phyloP scores from a whole-genome alignment of 345 rosid species.

The Corymbia maculata region DNA sequence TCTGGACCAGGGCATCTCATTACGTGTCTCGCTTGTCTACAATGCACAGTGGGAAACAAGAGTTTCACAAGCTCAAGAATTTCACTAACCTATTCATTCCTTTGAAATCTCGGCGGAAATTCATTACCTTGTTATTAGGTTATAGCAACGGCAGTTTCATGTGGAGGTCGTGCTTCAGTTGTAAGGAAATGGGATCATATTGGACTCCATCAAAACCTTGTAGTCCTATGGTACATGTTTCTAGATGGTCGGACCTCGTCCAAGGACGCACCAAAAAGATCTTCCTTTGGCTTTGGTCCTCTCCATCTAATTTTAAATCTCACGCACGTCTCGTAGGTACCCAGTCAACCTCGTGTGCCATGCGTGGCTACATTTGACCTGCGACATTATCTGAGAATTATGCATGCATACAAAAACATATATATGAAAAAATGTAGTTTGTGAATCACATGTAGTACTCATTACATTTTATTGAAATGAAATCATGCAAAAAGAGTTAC shows the following conservation, averaged over 20 bases:
- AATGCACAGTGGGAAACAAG: too few relatives aligned
- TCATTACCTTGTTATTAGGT: not conserved
- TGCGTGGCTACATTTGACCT: not conserved
- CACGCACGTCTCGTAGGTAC: too few relatives aligned
- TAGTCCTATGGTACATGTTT: not conserved
- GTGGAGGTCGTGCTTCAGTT: not conserved
- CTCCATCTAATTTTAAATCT: not conserved
- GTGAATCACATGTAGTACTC: too few relatives aligned
- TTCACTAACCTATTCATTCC: not conserved
- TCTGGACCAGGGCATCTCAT: not conserved
- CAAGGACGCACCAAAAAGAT: not conserved
- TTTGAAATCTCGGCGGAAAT: not conserved
- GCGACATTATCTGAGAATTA: not conserved
- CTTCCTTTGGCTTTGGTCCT: not conserved
- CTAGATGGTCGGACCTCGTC: not conserved
- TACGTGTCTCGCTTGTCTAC: too few relatives aligned
- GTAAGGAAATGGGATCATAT: too few relatives aligned
- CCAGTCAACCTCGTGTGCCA: too few relatives aligned
- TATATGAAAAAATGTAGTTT: too few relatives aligned
- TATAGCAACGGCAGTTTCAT: not conserved
- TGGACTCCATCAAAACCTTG: not conserved
- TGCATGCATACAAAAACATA: not conserved
- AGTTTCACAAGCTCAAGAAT: not conserved
- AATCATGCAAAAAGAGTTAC: accelerated
- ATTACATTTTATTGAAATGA: too few relatives aligned